Evolutionary conservation across 2,329 filamentous ascomycete genomes (phyloP), one percentile per base, ranked within the genome.

Genomic region (Diaporthe humulicola): DNA sequence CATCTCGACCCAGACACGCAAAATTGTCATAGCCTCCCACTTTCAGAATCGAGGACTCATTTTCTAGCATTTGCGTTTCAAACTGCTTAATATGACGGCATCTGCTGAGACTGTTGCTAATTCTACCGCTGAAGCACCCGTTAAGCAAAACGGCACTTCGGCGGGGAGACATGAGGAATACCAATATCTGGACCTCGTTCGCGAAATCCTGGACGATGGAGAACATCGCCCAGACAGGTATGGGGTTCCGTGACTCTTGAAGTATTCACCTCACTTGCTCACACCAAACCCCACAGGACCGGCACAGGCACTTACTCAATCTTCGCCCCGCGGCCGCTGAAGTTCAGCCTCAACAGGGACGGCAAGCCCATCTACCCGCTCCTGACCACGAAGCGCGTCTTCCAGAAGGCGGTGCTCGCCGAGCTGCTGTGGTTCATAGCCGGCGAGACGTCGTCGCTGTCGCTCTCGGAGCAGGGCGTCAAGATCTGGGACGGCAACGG

Each of bases 401-500:
- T 98, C 85, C 90, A 94, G 42, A 93, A 94, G 76, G 96, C 96
- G 79, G 94, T 99, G 67, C 88, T 98, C 77, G 94, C 93, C 78
- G 97, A 99, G 85, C 92, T 99, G 1, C 92, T 99, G 76, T 99
- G 97, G 97, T 99, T 99, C 85, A 89, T 99, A 78, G 90, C 92
- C 58, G 97, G 95, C 80, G 91, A 88, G 80, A 99, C 97, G 3
- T 95, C 94, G 0, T 96, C 95, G 1, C 85, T 91, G 5, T 87
- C 95, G 0, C 91, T 99, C 4, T 93, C 91, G 75, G 92, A 92
- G 17, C 92, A 93, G 2, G 95, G 95, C 40, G 92, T 99, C 80
- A 97, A 97, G 85, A 99, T 99, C 83, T 99, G 97, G 97, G 97
- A 99, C 82, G 96, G 96, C 80, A 99, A 99, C 82, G 97, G 96